Conservation (phyloP, 768 basidiomycete genomes). For the Rhodotorula taiwanensis region DNA sequence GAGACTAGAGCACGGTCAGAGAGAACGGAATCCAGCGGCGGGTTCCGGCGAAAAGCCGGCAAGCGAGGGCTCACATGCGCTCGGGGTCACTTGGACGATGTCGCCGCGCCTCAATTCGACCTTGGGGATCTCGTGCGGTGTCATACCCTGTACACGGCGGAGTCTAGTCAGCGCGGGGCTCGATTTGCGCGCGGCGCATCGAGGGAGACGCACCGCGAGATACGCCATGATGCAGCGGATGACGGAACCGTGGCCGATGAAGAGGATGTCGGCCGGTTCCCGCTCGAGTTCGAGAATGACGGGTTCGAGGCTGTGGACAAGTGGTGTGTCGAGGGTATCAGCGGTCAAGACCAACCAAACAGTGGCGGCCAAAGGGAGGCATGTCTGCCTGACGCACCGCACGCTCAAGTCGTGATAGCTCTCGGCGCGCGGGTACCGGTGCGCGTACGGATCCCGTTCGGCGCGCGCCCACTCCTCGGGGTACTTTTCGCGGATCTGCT, state of each 20-base stretch:
- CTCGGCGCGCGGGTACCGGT: constrained; percentile 51
- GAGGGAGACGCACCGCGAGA: constrained; percentile 42
- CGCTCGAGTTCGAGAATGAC: constrained; percentile 81
- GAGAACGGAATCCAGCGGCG: neutral
- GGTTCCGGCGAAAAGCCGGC: neutral
- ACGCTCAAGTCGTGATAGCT: constrained; percentile 84
- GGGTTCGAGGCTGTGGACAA: constrained; percentile 39
- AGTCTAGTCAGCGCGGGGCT: neutral
- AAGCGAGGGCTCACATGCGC: constrained; percentile 24
- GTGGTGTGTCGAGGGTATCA: too few species aligned
- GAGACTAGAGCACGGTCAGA: neutral
- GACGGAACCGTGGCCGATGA: constrained; percentile 71
- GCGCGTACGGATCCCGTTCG: constrained; percentile 74
- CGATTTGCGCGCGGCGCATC: constrained; percentile 1
- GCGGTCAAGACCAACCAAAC: too few species aligned
- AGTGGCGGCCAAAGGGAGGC: too few species aligned
- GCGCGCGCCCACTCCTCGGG: constrained; percentile 92
- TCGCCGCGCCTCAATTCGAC: constrained; percentile 96
- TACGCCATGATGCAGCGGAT: constrained; percentile 71
- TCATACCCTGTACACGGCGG: constrained; percentile 55
- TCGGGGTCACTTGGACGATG: constrained; percentile 60
- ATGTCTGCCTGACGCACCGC: too few species aligned
- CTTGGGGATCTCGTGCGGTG: constrained; percentile 91
- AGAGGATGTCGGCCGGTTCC: constrained; percentile 85
- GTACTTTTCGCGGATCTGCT: constrained; percentile 80